A percentile compares a stretch with the other conserved stretches of the same genome.
These are phyloP conservation scores for Neurospora crassa DNA, from an alignment of 2,329 filamentous ascomycete species.

Conservation along the genomic window DNA sequence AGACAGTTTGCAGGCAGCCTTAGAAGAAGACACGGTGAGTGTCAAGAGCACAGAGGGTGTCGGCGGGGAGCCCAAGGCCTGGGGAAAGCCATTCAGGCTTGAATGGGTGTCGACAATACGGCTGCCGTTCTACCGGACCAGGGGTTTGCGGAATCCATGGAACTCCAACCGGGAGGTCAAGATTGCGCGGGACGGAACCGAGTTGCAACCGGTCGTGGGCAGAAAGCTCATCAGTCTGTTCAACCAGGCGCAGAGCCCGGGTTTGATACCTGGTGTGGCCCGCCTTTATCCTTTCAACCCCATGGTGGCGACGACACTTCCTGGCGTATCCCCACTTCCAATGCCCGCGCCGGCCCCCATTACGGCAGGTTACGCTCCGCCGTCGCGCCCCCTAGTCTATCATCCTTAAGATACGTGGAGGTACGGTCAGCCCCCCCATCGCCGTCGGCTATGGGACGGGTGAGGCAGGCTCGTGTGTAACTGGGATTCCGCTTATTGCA, in stretches of 20 bases:
- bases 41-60: constrained; percentile 31
- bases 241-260: constrained; percentile 42
- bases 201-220: constrained; percentile 77
- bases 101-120: constrained; percentile 80
- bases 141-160: constrained; percentile 85
- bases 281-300: background rate
- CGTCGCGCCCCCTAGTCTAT: constrained; percentile 25
- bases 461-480: background rate
- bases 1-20: constrained; percentile 25
- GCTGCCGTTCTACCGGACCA: constrained; percentile 80
- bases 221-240: constrained; percentile 71
- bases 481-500: background rate
- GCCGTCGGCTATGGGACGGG: background rate
- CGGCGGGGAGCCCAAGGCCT: constrained; percentile 48
- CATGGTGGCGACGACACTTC: constrained; percentile 22
- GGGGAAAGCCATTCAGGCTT: constrained; percentile 85
- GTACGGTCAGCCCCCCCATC: background rate
- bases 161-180: constrained; percentile 94
- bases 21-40: constrained; percentile 23
- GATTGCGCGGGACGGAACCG: constrained; percentile 88
- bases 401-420: constrained; percentile 8
- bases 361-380: constrained; percentile 29
- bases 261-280: background rate
- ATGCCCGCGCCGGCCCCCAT: constrained; percentile 22
- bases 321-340: constrained; percentile 2